Evolutionary conservation across 2,329 filamentous ascomycete species (phyloP), one percentile per base, ranked within the genome.

Genomic region (Fusarium proliferatum): DNA sequence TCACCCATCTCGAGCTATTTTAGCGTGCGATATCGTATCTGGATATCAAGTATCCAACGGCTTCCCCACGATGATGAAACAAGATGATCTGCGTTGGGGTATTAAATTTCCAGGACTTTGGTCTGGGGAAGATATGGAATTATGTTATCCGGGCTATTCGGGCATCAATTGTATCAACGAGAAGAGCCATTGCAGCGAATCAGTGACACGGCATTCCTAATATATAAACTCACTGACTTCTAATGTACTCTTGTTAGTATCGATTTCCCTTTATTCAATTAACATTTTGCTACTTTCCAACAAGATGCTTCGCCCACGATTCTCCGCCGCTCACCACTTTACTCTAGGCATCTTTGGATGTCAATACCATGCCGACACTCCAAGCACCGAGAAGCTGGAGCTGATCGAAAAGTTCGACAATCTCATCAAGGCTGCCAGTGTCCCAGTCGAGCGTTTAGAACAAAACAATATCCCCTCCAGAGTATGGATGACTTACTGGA

Each of bases 401-500:
- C 26, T 39, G 3, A 62, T 59, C 3, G 13, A 38, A 2, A 17
- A n/a, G 5, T 62, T 62, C 3, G 60, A 62, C 7, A 13, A 45
- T 3, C 52, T 62, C 10, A n/a, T 62, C 0, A 46, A n/a, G 1
- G 13, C n/a, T 39, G 13, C 41, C 10, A 1, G 21, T 3, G 30
- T 62, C 1, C 34, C 17, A 9, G 52, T 62, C 2, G 60, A 59
- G 43, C 41, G 36, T 0, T 7, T 62, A 19, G 60, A 62, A 15
- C 60, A 59, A 9, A 62, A 62, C 10, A 19, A 46, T 2, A 33
- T 59, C 4, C 60, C 60, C 6, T 62, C 60, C 3, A 41, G 43
- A 2, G 23, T 62, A 3, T 62, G 60, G 60, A 62, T 62, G 60
- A 59, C 21, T 1, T 33, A 59, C 21, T 59, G 52, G 60, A 21